Evolutionary conservation across 2,329 filamentous ascomycete genomes (phyloP).

Genomic region (Aspergillus pseudoglaucus): DNA sequence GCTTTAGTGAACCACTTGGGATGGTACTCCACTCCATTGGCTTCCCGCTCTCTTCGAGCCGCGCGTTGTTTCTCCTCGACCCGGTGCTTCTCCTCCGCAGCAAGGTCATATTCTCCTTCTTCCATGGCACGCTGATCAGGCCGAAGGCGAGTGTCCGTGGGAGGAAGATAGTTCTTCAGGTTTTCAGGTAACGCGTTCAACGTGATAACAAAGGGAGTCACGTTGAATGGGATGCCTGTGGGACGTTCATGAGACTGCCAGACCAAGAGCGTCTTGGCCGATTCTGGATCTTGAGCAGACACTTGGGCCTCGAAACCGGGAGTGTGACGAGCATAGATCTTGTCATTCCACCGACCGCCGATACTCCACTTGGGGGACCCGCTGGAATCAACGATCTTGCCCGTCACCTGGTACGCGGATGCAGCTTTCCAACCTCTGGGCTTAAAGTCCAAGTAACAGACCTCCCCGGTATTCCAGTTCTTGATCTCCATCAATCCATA

Average conservation of each 20-base stretch:
- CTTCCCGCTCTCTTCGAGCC: conserved; percentile 65
- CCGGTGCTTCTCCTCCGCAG: conserved; percentile 87
- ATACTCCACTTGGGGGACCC: conserved; percentile 84
- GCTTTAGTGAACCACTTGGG: conserved; percentile 80
- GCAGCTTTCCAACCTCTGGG: conserved; percentile 91
- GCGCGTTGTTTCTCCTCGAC: conserved; percentile 87
- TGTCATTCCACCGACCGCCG: conserved; percentile 94
- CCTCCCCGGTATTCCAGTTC: conserved; percentile 92
- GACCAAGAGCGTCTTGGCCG: conserved; percentile 74
- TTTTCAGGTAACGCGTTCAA: conserved; percentile 87
- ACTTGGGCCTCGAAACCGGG: conserved; percentile 71
- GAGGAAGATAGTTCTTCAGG: conserved; percentile 70
- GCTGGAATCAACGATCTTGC: conserved; percentile 72
- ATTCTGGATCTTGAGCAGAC: conserved; percentile 51
- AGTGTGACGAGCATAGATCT: conserved; percentile 87
- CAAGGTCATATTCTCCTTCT: conserved; percentile 92
- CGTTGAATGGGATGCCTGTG: conserved; percentile 84
- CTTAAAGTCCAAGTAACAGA: conserved; percentile 88
- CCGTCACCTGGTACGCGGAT: conserved; percentile 80
- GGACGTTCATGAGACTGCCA: conserved; percentile 86
- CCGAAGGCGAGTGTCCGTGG: conserved; percentile 86
- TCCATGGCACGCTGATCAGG: conserved; percentile 98
- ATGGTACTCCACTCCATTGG: conserved; percentile 69
- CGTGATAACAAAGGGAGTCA: conserved; percentile 91
- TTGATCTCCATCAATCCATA: conserved; percentile 96